A percentile compares a stretch with the other conserved stretches of the same genome.
These are phyloP conservation scores for Urtica urens DNA, from an alignment of 306 rosid genomes.

Conservation along the genomic window DNA sequence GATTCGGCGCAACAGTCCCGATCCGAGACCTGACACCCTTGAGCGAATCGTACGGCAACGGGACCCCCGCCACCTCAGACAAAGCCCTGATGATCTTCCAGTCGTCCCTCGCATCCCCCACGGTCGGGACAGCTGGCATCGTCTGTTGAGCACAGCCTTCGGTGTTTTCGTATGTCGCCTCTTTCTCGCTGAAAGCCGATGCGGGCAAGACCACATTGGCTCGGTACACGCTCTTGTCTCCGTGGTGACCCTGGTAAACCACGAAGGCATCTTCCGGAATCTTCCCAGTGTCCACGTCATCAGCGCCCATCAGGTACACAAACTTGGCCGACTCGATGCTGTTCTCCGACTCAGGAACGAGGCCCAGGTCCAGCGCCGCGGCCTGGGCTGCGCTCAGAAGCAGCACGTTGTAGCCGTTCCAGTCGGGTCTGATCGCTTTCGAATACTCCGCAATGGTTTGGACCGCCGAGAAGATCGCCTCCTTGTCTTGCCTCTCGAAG, in stretches of 20 bases:
- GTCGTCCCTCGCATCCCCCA: conserved; percentile 94
- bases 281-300: conserved; percentile 60
- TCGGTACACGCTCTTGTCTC: conserved; percentile 78
- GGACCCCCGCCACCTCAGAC: conserved; percentile 72
- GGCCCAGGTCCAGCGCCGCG: conserved; percentile 98
- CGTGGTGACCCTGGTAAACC: conserved; percentile 98
- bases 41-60: conserved; percentile 65
- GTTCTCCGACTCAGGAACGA: conserved; percentile 79
- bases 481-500: conserved; percentile 80
- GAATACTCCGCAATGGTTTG: conserved; percentile 54
- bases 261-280: conserved; percentile 79
- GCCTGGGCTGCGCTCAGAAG: conserved; percentile 95
- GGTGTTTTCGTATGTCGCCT: conserved; percentile 81
- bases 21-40: conserved; percentile 55
- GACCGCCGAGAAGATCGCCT: conserved; percentile 58
- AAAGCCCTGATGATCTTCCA: conserved; percentile 93
- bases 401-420: conserved; percentile 87
- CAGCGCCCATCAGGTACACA: conserved; percentile 95
- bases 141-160: conserved; percentile 91
- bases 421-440: conserved; percentile 65
- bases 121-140: conserved; percentile 92
- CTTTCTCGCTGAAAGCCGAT: conserved; percentile 93
- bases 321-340: conserved; percentile 72
- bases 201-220: conserved; percentile 82
- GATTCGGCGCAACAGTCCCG: conserved; percentile 77